Percentiles rank a stretch among this genome's conserved stretches.
Evolutionary conservation across 164 flowering plant species (phyloP).

Genomic region (Amborella trichopoda): DNA sequence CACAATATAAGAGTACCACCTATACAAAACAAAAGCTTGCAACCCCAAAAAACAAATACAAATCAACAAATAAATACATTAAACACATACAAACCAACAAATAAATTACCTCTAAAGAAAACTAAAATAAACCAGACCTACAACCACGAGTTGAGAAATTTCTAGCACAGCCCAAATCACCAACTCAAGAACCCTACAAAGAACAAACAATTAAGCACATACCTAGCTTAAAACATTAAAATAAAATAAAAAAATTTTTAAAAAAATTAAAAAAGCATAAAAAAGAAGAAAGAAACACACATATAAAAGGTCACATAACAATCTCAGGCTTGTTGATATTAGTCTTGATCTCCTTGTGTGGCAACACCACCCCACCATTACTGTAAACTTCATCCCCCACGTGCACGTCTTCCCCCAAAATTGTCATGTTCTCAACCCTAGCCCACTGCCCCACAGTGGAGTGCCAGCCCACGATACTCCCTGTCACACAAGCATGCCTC

Average conservation of each 20-base stretch:
- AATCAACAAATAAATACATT: too few relatives aligned
- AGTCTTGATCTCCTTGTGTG: slow-evolving; percentile 93
- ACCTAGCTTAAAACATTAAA: background rate
- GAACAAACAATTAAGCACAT: too few relatives aligned
- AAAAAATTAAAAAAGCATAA: background rate
- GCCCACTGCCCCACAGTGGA: slow-evolving; percentile 98
- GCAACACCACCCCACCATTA: slow-evolving; percentile 93
- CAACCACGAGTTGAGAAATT: too few relatives aligned
- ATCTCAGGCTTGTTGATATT: slow-evolving; percentile 97
- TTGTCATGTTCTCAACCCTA: slow-evolving; percentile 96
- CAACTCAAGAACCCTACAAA: too few relatives aligned
- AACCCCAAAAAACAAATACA: too few relatives aligned
- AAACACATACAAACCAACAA: too few relatives aligned
- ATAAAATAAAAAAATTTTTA: background rate
- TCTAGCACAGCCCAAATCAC: too few relatives aligned
- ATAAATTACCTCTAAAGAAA: too few relatives aligned
- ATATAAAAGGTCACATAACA: slow-evolving; percentile 96
- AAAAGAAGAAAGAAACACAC: too few relatives aligned
- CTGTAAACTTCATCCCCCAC: slow-evolving; percentile 90
- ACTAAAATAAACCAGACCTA: too few relatives aligned
- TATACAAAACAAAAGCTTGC: too few relatives aligned
- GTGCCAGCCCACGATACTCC: slow-evolving; percentile 98
- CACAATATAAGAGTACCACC: too few relatives aligned
- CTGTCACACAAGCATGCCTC: slow-evolving; percentile 83
- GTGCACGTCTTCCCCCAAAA: slow-evolving; percentile 97